Base-by-base conservation (phyloP, 208 protist species). In the Herpetomonas tarakana region DNA sequence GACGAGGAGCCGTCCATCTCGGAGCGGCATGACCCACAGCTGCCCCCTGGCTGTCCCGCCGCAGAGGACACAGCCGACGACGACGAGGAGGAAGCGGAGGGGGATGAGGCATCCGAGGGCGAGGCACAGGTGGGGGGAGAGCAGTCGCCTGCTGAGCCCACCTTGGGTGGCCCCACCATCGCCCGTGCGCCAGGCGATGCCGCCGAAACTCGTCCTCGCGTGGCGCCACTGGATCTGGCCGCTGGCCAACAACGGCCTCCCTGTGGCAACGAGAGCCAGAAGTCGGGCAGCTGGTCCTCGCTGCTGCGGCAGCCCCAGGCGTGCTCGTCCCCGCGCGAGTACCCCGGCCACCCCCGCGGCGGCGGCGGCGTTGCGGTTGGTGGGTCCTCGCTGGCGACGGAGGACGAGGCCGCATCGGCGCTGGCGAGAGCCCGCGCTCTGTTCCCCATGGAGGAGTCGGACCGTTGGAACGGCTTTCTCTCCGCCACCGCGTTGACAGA, bases 251-350 rank as follows among this genome's bases (percentile, higher is more conserved):
- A n/a, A n/a, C n/a, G n/a, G n/a, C 14, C 35, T 41, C 35, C 35
- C 35, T 14, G 35, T 6, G 14, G 9, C 35, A 41, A 41, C 35
- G 35, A 41, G 35, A 14, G 6, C 9, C 35, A 41, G 14, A 14
- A 6, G 35, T 41, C 35, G 14, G 9, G 14, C 9, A 14, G 9
- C 35, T 41, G 9, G 35, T 41, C 35, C 19, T 12, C 19, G 19
- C 6, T 22, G 19, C 44, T 49, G 44, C 44, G 44, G 44, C 44
- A 11, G 19, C 44, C 44, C 16, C 9, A 22, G 9, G 3, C 44
- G 19, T 49, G 44, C 44, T 49, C 44, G 11, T 49, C 44, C 19
- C 44, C 44, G 19, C 44, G 44, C 44, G 44, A 49, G 44, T 49
- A 49, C 19, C 44, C 35, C 9, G 35, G 35, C 35, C 35, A 41